Evolutionary conservation across 2,329 filamentous ascomycete genomes (phyloP), one percentile per base, ranked within the genome.

Genomic region (Zasmidium cellare): DNA sequence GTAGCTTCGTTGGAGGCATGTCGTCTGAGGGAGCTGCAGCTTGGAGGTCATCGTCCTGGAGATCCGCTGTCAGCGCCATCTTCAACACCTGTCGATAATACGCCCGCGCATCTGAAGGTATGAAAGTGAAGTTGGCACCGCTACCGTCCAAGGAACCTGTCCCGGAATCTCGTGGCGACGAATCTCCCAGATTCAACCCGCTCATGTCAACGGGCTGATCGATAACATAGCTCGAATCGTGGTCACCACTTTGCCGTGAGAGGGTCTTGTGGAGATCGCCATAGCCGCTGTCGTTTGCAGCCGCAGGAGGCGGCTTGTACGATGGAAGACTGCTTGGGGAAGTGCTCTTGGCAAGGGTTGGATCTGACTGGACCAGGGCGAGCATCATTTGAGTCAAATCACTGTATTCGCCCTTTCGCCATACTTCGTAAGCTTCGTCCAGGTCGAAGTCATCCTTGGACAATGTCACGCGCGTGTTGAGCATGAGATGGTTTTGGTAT

Each of bases 371-470:
- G 44, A 97, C 80, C 62, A 99, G 91, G 38, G 92, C 90, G 67
- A 96, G 82, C 82, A 99, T 94, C 86, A 97, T 92, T 66, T 94
- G 90, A 5, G 92, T 94, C 45, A 99, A 79, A 66, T 96, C 91
- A 12, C 89, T 88, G 2, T 84, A 84, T 73, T 99, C 94, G n/a
- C 87, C 84, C 71, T 90, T 93, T 74, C 92, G 96, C 94, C 94
- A 99, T 46, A 85, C 80, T 63, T 92, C 87, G 71, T 92, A 99
- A 2, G 89, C 88, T 59, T 96, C 92, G 56, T 96, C 91, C 18
- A 89, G 76, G 60, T 96, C 91, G 74, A 99, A 99, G 73, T 99
- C 93, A 49, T 92, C 86, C 65, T 84, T 88, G 57, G 87, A 86
- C 50, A 99, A 75, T 0, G 93, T 92, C 58, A 82, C 90, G 47